Evolutionary conservation across 331 rosid genomes (phyloP).

Genomic region (Rosa hybrid): DNA sequence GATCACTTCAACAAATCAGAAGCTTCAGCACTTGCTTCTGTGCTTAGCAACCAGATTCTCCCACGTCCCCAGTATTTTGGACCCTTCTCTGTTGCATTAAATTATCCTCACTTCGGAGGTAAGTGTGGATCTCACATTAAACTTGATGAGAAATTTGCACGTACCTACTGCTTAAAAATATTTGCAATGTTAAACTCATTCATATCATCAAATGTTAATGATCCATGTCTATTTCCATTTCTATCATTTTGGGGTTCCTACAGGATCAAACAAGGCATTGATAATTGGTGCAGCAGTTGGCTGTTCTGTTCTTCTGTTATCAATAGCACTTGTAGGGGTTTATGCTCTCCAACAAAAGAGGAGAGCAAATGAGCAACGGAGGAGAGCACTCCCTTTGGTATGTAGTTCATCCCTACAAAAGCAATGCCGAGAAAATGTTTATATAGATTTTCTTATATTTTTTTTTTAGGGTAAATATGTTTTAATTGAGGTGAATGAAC

Average conservation of each 20-base stretch:
- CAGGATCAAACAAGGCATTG: conserved; percentile 31
- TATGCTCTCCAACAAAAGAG: conserved; percentile 58
- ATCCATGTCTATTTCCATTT: conserved; percentile 4
- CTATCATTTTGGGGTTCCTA: conserved; percentile 19
- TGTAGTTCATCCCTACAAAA: not conserved
- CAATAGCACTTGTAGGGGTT: conserved; percentile 37
- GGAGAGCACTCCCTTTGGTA: conserved; percentile 51
- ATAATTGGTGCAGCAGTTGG: conserved; percentile 61
- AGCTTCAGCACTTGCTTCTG: conserved; percentile 34
- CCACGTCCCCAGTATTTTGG: conserved; percentile 36
- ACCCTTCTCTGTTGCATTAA: conserved; percentile 29
- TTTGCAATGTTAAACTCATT: not conserved
- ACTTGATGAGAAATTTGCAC: not conserved
- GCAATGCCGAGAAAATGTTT: no score
- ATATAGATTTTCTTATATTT: no score
- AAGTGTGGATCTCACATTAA: not conserved
- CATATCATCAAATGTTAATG: not conserved
- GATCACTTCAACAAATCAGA: conserved; percentile 44
- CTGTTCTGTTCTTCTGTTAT: conserved; percentile 45
- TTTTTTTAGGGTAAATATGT: no score
- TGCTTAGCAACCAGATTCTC: conserved; percentile 53
- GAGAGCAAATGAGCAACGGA: conserved; percentile 34
- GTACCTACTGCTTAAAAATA: not conserved
- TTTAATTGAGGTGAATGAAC: no score
- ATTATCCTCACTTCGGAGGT: conserved; percentile 29